A percentile compares a stretch with the other conserved stretches of the same genome.
Conservation (phyloP, 495 filamentous ascomycete genomes). For the Aspergillus indologenus region DNA sequence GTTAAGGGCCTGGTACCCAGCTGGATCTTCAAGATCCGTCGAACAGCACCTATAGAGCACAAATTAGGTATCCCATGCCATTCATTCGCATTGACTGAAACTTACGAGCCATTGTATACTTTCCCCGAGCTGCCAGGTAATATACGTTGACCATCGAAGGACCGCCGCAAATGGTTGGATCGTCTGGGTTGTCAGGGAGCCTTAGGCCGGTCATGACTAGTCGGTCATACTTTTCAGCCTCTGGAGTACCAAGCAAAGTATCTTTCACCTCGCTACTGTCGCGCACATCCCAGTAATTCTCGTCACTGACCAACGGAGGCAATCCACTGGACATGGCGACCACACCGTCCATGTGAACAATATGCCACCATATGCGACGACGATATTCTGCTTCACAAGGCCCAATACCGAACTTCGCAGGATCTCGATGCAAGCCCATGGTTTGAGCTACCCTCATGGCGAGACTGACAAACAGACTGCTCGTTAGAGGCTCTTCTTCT, state of each 20-base stretch:
- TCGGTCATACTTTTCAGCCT: conserved; percentile 37
- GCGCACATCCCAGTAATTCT: conserved; percentile 48
- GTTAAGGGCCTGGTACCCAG: conserved; percentile 44
- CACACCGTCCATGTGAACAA: conserved; percentile 61
- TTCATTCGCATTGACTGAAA: not conserved
- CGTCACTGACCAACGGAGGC: conserved; percentile 43
- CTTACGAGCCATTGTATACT: conserved; percentile 49
- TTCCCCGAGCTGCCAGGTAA: conserved; percentile 44
- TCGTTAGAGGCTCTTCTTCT: conserved; percentile 47
- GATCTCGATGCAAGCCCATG: conserved; percentile 71
- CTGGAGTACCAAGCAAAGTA: conserved; percentile 38
- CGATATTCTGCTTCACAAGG: conserved; percentile 67
- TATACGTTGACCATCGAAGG: conserved; percentile 49
- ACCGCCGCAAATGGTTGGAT: conserved; percentile 42
- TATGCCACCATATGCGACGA: conserved; percentile 71
- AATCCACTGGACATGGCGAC: conserved; percentile 49
- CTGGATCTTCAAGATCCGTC: conserved; percentile 45
- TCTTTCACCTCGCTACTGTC: conserved; percentile 48
- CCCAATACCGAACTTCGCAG: conserved; percentile 60
- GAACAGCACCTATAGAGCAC: conserved; percentile 36
- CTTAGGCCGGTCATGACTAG: conserved; percentile 32
- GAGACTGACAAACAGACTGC: conserved; percentile 51
- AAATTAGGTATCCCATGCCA: conserved; percentile 13
- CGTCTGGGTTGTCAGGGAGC: conserved; percentile 42
- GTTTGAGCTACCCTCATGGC: conserved; percentile 66